Percentiles rank a stretch among this genome's conserved stretches.
These are phyloP conservation scores for Nicotiana obtusifolia DNA, from an alignment of 257 asterid genomes.

Conservation along the genomic window DNA sequence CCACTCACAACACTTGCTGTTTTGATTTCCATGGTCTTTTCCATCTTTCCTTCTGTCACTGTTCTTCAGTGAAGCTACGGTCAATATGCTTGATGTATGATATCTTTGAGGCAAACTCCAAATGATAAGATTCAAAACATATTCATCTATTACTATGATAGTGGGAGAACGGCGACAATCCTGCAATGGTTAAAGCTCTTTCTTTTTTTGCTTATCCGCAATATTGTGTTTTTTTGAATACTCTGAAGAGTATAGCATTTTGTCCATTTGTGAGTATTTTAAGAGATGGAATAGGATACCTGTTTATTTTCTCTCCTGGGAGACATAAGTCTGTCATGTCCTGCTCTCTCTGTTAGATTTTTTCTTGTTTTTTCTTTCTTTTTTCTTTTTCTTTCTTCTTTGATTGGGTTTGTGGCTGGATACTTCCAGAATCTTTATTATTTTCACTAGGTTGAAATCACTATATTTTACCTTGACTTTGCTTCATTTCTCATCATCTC, in stretches of 20 bases:
- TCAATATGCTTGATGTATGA: neutral
- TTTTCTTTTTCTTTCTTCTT: neutral
- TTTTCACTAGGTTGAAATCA: neutral
- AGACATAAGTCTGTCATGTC: neutral
- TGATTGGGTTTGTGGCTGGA: neutral
- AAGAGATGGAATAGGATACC: neutral
- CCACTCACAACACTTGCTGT: neutral
- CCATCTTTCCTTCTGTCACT: neutral
- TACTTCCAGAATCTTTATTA: neutral
- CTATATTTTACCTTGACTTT: neutral
- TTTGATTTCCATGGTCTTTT: neutral
- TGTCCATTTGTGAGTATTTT: neutral
- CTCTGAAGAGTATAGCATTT: neutral
- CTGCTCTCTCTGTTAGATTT: neutral
- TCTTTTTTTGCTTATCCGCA: neutral
- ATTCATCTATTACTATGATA: neutral
- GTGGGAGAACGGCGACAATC: neutral
- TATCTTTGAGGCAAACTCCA: neutral
- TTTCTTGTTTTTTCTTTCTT: neutral
- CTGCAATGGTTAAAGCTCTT: neutral
- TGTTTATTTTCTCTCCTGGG: neutral
- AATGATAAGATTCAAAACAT: neutral
- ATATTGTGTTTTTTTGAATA: neutral
- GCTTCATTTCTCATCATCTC: neutral
- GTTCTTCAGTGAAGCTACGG: neutral